phyloP scores from a whole-genome alignment of 495 filamentous ascomycete genomes.

The Delitschia confertaspora region DNA sequence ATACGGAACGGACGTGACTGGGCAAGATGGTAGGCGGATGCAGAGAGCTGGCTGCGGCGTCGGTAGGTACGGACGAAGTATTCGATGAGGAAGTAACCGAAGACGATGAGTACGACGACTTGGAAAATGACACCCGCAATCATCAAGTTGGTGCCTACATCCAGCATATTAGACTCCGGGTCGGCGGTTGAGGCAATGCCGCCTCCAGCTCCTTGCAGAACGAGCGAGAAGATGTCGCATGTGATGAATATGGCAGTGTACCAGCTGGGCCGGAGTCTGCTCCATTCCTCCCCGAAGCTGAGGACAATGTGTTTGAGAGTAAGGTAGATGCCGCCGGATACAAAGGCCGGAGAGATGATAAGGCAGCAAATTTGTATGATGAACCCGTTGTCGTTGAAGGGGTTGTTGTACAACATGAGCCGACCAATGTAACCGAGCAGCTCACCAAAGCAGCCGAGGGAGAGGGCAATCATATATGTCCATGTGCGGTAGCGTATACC shows the following conservation, averaged over 20 bases:
- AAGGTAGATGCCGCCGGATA: conserved; percentile 51
- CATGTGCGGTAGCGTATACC: conserved; percentile 26
- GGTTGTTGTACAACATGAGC: conserved; percentile 39
- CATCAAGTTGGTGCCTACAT: conserved; percentile 32
- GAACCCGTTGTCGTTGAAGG: conserved; percentile 30
- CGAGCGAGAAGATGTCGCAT: conserved; percentile 43
- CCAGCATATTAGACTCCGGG: conserved; percentile 6
- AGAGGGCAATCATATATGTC: conserved; percentile 38
- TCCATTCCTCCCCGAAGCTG: conserved; percentile 40
- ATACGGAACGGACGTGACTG: conserved; percentile 11
- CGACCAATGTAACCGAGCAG: conserved; percentile 40
- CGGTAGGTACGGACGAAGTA: conserved; percentile 22
- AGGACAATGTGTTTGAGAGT: conserved; percentile 41
- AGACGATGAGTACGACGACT: conserved; percentile 33
- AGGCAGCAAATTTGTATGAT: conserved; percentile 41
- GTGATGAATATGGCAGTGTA: conserved; percentile 48
- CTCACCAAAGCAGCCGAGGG: conserved; percentile 37
- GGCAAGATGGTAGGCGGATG: conserved; percentile 3
- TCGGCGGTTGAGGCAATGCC: conserved; percentile 34
- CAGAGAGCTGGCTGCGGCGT: conserved; percentile 5
- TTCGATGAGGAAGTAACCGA: conserved; percentile 26
- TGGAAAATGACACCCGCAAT: conserved; percentile 36
- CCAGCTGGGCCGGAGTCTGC: conserved; percentile 43
- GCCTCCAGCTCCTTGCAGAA: conserved; percentile 47
- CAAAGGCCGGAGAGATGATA: conserved; percentile 48